Percentiles rank a stretch among this genome's conserved stretches.
These are phyloP conservation scores for Penicillium roqueforti DNA, from an alignment of 495 filamentous ascomycete species.

Conservation along the genomic window DNA sequence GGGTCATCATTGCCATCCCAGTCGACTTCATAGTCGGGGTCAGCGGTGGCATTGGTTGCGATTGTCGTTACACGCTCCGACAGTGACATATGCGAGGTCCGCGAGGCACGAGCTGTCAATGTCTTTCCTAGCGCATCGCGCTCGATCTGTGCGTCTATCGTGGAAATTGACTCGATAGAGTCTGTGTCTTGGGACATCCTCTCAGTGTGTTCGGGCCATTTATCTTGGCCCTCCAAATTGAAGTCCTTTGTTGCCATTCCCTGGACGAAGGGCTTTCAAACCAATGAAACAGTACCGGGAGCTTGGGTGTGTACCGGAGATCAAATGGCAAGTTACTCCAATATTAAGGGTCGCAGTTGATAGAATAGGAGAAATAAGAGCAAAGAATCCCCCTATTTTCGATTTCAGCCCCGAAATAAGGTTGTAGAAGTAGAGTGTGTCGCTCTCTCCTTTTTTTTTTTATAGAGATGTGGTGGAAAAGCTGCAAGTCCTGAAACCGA, in stretches of 20 bases:
- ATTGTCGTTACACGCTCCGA: slow-evolving; percentile 47
- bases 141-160: slow-evolving; percentile 30
- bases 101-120: slow-evolving; percentile 23
- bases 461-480: not conserved
- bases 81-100: slow-evolving; percentile 27
- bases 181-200: slow-evolving; percentile 20
- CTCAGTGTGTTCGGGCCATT: slow-evolving; percentile 24
- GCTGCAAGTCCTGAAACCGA: not conserved
- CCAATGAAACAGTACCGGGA: not conserved
- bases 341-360: not conserved
- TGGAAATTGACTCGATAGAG: slow-evolving; percentile 30
- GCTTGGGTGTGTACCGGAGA: not conserved
- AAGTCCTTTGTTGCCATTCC: slow-evolving; percentile 20
- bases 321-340: not conserved
- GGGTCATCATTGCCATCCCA: slow-evolving; percentile 62
- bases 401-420: not conserved
- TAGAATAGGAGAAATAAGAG: not conserved
- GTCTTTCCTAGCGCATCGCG: slow-evolving; percentile 27
- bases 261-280: not conserved
- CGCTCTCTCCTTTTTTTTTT: not conserved
- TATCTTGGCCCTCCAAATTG: slow-evolving; percentile 19
- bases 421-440: not conserved
- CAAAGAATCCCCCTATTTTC: no score
- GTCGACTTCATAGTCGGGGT: slow-evolving; percentile 71
- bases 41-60: slow-evolving; percentile 54